These are phyloP conservation scores for Volvox africanus DNA, from an alignment of 139 green algal genomes.

Conservation along the genomic window DNA sequence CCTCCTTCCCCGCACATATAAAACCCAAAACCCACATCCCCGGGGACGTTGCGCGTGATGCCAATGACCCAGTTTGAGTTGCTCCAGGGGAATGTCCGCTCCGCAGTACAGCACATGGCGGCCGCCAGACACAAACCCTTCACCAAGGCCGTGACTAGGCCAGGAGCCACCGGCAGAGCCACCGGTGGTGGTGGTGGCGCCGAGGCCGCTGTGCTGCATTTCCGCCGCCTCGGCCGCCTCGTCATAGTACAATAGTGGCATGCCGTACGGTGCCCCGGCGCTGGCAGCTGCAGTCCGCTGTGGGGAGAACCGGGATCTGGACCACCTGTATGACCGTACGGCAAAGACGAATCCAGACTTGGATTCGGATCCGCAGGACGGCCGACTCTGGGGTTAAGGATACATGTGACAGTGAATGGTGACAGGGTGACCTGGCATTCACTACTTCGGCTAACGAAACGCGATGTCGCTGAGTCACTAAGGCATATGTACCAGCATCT, in stretches of 20 bases:
- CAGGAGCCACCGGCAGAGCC: background rate
- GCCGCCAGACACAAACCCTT: conserved; percentile 21
- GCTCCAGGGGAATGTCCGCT: conserved; percentile 43
- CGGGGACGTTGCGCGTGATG: background rate
- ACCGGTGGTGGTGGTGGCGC: background rate
- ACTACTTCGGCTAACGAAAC: no score
- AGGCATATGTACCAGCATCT: no score
- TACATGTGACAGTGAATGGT: no score
- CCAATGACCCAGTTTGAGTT: conserved; percentile 11
- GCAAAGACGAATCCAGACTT: no score
- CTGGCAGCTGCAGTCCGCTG: background rate
- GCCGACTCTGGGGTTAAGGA: no score
- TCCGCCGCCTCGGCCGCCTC: conserved; percentile 1
- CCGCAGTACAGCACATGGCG: conserved; percentile 46
- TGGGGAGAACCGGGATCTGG: no score
- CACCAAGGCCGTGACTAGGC: background rate
- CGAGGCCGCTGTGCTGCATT: background rate
- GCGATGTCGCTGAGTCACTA: no score
- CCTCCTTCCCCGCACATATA: background rate
- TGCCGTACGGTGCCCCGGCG: no score
- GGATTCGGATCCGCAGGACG: no score
- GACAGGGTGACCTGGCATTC: no score
- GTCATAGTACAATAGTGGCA: background rate
- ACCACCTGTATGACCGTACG: no score
- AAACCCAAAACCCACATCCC: background rate